Evolutionary conservation across 768 basidiomycete genomes (phyloP).

Genomic region (Pulveroboletus sp.): DNA sequence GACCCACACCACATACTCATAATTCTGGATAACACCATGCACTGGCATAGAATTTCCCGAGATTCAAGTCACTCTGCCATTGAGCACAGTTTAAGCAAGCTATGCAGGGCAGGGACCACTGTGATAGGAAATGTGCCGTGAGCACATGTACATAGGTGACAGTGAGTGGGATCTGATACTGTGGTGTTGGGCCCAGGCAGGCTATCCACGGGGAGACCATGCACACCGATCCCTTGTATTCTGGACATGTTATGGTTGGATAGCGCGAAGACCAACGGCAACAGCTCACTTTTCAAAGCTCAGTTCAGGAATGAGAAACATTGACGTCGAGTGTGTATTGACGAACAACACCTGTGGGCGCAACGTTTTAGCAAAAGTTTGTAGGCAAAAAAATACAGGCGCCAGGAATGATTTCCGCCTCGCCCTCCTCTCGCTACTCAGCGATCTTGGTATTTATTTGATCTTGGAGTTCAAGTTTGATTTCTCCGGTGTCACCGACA

Average conservation of each 20-base stretch:
- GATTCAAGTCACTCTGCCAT: no score
- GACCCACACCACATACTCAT: no score
- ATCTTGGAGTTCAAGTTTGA: conserved; percentile 92
- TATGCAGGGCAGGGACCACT: no score
- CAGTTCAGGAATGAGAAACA: conserved; percentile 99
- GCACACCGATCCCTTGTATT: conserved; percentile 93
- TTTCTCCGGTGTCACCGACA: conserved; percentile 96
- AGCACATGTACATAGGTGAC: no score
- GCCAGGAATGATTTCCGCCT: conserved; percentile 95
- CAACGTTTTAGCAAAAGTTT: not conserved
- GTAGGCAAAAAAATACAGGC: conserved; percentile 43
- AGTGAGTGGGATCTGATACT: no score
- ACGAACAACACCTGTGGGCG: conserved; percentile 85
- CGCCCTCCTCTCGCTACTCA: conserved; percentile 98
- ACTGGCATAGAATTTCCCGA: no score
- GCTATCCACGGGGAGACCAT: conserved; percentile 93
- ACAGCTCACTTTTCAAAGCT: conserved; percentile 89
- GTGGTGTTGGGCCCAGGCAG: no score
- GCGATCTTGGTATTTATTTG: conserved; percentile 97
- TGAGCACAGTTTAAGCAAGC: no score
- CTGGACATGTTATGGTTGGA: conserved; percentile 93
- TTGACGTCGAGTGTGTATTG: conserved; percentile 99
- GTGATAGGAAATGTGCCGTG: no score
- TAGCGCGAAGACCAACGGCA: conserved; percentile 97
- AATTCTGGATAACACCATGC: no score